Conservation (phyloP, 345 rosid species). For the Corymbia maculata region DNA sequence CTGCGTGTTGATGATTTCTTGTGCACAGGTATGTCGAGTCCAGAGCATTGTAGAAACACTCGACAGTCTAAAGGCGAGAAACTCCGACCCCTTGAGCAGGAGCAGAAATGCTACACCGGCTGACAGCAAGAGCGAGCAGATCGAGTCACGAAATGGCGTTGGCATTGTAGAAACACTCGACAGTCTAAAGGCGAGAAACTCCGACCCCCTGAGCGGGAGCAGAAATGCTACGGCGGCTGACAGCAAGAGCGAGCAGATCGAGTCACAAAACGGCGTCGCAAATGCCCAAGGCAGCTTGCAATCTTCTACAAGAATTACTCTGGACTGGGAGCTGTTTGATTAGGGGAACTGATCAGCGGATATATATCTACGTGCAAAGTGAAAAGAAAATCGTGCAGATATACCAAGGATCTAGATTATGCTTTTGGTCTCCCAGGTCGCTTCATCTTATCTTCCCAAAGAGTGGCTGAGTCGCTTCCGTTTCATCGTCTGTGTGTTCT, state of each 20-base stretch:
- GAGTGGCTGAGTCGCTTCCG: not conserved
- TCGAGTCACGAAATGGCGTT: not conserved
- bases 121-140: not conserved
- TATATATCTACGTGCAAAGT: not conserved
- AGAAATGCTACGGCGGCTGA: not conserved
- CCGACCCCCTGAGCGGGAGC: not conserved
- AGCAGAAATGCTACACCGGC: not conserved
- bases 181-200: constrained; percentile 25
- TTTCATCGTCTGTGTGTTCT: not conserved
- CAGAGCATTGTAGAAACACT: constrained; percentile 28
- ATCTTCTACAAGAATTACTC: not conserved
- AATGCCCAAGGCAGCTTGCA: not conserved
- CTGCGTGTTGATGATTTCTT: too few species aligned
- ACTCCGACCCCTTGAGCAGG: not conserved
- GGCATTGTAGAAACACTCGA: constrained; percentile 1
- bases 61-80: constrained; percentile 28
- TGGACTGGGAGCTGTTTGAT: not conserved
- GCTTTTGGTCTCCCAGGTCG: not conserved
- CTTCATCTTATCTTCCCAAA: not conserved
- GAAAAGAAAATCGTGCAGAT: not conserved
- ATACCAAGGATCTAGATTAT: not conserved
- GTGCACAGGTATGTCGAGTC: constrained; percentile 23
- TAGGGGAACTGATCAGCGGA: not conserved
- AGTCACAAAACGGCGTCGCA: not conserved
- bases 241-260: not conserved